phyloP scores from a whole-genome alignment of 306 rosid genomes.

The Corylus americana region DNA sequence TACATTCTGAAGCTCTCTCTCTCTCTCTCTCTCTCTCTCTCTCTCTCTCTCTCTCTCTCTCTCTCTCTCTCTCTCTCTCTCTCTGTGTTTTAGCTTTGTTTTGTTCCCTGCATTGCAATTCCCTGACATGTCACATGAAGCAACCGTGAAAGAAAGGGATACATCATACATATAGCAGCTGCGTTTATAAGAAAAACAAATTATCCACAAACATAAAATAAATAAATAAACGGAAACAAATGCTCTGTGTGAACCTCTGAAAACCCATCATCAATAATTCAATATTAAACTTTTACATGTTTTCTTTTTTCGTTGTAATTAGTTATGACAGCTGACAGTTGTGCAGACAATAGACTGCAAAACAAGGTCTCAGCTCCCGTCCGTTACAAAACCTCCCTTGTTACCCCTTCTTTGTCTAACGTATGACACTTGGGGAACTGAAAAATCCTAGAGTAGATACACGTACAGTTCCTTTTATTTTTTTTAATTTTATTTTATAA shows the following conservation, averaged over 20 bases:
- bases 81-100: not conserved
- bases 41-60: not conserved
- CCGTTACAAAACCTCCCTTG: too few species aligned
- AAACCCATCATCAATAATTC: not conserved
- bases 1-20: not conserved
- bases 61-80: not conserved
- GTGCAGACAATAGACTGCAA: not conserved
- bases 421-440: not conserved
- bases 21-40: not conserved
- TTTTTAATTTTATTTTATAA: too few species aligned
- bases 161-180: not conserved
- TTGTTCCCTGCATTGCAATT: conserved; percentile 13
- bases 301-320: not conserved
- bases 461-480: too few species aligned
- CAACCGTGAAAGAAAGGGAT: not conserved
- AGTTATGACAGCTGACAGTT: not conserved
- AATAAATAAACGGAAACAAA: not conserved
- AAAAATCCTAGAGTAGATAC: not conserved
- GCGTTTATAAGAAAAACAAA: not conserved
- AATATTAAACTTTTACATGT: not conserved
- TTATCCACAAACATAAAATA: not conserved
- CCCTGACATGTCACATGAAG: conserved; percentile 1
- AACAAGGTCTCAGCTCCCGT: not conserved
- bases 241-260: not conserved
- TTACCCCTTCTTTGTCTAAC: too few species aligned